Percentiles rank a stretch among this genome's conserved stretches.
Conservation (phyloP, 23 red algal genomes). For the Cyanidioschyzon merolae region DNA sequence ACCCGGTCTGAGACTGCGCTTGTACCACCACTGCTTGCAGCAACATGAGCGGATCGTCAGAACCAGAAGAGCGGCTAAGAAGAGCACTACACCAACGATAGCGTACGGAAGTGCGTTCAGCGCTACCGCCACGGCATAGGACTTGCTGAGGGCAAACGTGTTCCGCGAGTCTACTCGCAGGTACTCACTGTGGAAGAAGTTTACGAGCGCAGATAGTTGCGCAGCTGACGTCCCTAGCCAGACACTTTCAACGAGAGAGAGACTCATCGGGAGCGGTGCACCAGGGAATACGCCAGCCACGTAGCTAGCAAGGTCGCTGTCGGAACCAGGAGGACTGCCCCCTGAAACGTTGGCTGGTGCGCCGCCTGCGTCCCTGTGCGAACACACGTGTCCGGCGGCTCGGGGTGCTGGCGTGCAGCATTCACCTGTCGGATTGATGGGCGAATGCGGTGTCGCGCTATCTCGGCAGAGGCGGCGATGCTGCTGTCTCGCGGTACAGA, state of each 20-base stretch:
- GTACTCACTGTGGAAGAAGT: not conserved
- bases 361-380: too few relatives aligned
- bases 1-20: constrained; percentile 1
- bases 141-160: not conserved
- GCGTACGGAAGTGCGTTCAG: constrained; percentile 1
- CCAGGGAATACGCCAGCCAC: too few relatives aligned
- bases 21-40: not conserved
- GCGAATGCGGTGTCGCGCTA: too few relatives aligned
- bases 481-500: too few relatives aligned
- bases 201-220: not conserved
- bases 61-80: not conserved
- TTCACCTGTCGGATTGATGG: too few relatives aligned
- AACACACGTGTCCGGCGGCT: too few relatives aligned
- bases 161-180: not conserved
- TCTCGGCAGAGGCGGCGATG: too few relatives aligned
- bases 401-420: too few relatives aligned
- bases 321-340: too few relatives aligned
- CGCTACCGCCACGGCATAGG: not conserved
- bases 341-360: too few relatives aligned
- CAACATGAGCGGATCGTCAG: constrained; percentile 5
- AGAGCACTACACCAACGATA: not conserved
- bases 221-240: not conserved
- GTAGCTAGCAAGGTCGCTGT: too few relatives aligned
- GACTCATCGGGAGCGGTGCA: not conserved
- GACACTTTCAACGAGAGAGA: not conserved